Percentiles rank a stretch among this genome's conserved stretches.
phyloP scores from a whole-genome alignment of 768 basidiomycete genomes.

The Lentinula sp. region DNA sequence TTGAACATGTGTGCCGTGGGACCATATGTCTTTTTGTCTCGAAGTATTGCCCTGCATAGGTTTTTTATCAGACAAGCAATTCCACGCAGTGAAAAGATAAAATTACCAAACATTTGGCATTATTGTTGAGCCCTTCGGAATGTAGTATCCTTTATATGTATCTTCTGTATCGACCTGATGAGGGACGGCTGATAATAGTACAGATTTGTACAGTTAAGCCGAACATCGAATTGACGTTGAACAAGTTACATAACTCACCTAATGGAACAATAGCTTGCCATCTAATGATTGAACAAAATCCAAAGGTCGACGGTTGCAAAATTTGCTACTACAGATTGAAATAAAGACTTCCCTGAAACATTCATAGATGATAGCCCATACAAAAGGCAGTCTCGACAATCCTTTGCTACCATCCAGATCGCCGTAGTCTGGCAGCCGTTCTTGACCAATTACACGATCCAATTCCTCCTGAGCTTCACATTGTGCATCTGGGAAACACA shows the following conservation, averaged over 20 bases:
- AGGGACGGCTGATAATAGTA: slow-evolving; percentile 11
- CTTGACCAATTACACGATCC: neutral
- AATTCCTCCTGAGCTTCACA: neutral
- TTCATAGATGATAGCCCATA: neutral
- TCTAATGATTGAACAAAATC: neutral
- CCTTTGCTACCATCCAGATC: neutral
- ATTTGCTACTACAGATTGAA: no score
- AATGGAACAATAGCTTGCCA: neutral
- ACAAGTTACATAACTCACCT: neutral
- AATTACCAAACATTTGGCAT: slow-evolving; percentile 28
- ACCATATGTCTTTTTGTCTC: neutral
- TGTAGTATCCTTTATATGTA: slow-evolving; percentile 22
- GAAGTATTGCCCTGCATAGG: neutral
- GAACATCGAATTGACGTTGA: neutral
- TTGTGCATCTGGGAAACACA: neutral
- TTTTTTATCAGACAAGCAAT: neutral
- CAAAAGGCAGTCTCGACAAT: neutral
- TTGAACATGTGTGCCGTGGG: neutral
- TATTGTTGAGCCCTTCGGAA: slow-evolving; percentile 26
- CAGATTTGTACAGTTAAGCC: no score
- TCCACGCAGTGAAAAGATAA: neutral
- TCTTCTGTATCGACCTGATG: slow-evolving; percentile 26
- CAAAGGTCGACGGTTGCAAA: no score
- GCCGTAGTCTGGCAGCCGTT: neutral
- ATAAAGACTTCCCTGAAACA: neutral